phyloP scores from a whole-genome alignment of 2,329 filamentous ascomycete genomes.

The Westerdykella sp. region DNA sequence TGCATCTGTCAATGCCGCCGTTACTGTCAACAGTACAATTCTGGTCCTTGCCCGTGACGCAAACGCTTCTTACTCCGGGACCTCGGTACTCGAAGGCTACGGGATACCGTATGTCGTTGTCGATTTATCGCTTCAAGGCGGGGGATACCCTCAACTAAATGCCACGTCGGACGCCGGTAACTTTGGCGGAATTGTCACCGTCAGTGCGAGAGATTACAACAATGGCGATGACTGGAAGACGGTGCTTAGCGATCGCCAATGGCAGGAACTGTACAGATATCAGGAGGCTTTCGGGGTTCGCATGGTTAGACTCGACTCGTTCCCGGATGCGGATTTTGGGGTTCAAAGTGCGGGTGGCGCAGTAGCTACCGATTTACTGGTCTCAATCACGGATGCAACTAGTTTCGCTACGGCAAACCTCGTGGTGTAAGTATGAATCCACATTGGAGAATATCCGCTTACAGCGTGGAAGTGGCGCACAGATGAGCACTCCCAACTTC shows the following conservation, averaged over 20 bases:
- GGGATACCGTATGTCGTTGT: slow-evolving; percentile 52
- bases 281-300: slow-evolving; percentile 52
- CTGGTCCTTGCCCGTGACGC: slow-evolving; percentile 49
- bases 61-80: slow-evolving; percentile 42
- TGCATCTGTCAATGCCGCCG: slow-evolving; percentile 1
- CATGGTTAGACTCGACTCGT: slow-evolving; percentile 53
- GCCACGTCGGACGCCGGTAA: slow-evolving; percentile 45
- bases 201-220: slow-evolving; percentile 46
- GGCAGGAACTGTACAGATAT: slow-evolving; percentile 50
- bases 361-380: slow-evolving; percentile 11
- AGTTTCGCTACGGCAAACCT: slow-evolving; percentile 51
- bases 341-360: slow-evolving; percentile 22
- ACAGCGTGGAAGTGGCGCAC: slow-evolving; percentile 8
- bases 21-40: slow-evolving; percentile 38
- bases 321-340: slow-evolving; percentile 47
- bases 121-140: slow-evolving; percentile 47
- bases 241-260: slow-evolving; percentile 49
- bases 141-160: slow-evolving; percentile 47
- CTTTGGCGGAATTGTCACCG: slow-evolving; percentile 52
- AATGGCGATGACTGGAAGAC: slow-evolving; percentile 40
- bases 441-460: background rate
- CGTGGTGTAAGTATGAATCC: slow-evolving; percentile 26
- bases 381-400: slow-evolving; percentile 46
- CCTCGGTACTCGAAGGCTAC: slow-evolving; percentile 51
- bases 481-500: slow-evolving; percentile 27